Evolutionary conservation across 169 alveolate genomes (phyloP), one percentile per base, ranked within the genome.

Genomic region (Plasmodium gallinaceum): DNA sequence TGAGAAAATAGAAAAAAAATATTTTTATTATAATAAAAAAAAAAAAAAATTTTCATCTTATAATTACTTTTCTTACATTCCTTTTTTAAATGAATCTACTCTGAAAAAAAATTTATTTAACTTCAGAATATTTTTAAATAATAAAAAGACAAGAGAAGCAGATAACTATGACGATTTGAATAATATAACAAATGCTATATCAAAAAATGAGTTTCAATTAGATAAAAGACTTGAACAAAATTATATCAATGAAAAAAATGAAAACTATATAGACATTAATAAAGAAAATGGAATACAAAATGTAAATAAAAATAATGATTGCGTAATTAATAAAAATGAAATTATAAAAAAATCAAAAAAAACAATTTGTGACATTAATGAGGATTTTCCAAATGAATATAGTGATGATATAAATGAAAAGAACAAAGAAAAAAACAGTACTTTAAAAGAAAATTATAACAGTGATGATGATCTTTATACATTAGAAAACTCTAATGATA

Each of bases 1-100:
- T 10, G 52, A 37, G 54, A 26, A 9, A 58, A 61, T 20, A 39
- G 74, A 58, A 48, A 58, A 60, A 39, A 74, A 22, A 14, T 39
- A 16, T 42, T 74, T 74, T 58, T 60, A 12, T 26, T 48, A 51
- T 58, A 74, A 20, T 12, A 37, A 64, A 61, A 74, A 48, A 74
- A 74, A 48, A 74, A 48, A 32, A 45, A 22, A 10, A 16, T 48
- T 48, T 51, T 16, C 83, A 39, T 39, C 22, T 9, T 2, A n/a
- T 14, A 42, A 42, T 52, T 71, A 71, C 20, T 71, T 66, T 14
- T 71, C 68, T 10, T 60, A 71, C 26, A 43, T 24, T 60, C 68
- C 68, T 58, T 71, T 46, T 71, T 22, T 26, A 24, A 45, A 26
- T 71, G 68, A 71, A 26, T 16, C 45, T 42, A 46, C 12, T 24